phyloP scores from a whole-genome alignment of 306 rosid species.

The Cicer cuneatum region DNA sequence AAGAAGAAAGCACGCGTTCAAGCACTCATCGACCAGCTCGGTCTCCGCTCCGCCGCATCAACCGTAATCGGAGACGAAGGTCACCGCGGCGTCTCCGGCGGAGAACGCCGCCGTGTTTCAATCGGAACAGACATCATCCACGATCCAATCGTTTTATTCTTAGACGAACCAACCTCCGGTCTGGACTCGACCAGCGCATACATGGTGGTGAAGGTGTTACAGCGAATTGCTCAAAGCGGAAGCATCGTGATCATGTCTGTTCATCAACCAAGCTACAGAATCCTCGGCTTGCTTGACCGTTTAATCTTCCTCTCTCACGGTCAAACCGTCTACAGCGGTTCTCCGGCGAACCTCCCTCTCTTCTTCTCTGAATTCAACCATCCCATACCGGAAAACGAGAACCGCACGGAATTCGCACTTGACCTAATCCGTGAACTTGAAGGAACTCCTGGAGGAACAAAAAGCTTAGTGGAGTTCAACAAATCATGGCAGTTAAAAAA shows the following conservation, averaged over 20 bases:
- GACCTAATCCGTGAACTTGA: slow-evolving; percentile 85
- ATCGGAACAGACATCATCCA: slow-evolving; percentile 91
- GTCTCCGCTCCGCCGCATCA: slow-evolving; percentile 67
- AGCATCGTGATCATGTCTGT: slow-evolving; percentile 84
- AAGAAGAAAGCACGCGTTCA: slow-evolving; percentile 79
- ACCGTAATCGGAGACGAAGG: slow-evolving; percentile 93
- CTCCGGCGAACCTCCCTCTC: slow-evolving; percentile 54
- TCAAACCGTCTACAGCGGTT: slow-evolving; percentile 75
- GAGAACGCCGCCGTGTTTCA: slow-evolving; percentile 87
- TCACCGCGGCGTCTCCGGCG: slow-evolving; percentile 89
- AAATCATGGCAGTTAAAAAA: slow-evolving; percentile 63
- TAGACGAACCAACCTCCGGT: slow-evolving; percentile 93
- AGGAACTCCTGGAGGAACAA: slow-evolving; percentile 67
- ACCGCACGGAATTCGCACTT: slow-evolving; percentile 80
- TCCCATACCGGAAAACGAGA: slow-evolving; percentile 83
- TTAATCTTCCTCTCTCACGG: slow-evolving; percentile 87
- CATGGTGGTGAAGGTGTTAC: slow-evolving; percentile 91
- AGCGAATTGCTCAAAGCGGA: slow-evolving; percentile 85
- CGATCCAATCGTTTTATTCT: slow-evolving; percentile 81
- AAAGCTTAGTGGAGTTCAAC: slow-evolving; percentile 74
- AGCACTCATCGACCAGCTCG: slow-evolving; percentile 80
- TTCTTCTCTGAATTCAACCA: slow-evolving; percentile 75
- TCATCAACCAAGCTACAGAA: slow-evolving; percentile 92
- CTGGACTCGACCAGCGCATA: slow-evolving; percentile 90
- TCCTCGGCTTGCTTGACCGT: slow-evolving; percentile 68